Conservation (phyloP, 306 rosid species). For the Coriaria nepalensis region DNA sequence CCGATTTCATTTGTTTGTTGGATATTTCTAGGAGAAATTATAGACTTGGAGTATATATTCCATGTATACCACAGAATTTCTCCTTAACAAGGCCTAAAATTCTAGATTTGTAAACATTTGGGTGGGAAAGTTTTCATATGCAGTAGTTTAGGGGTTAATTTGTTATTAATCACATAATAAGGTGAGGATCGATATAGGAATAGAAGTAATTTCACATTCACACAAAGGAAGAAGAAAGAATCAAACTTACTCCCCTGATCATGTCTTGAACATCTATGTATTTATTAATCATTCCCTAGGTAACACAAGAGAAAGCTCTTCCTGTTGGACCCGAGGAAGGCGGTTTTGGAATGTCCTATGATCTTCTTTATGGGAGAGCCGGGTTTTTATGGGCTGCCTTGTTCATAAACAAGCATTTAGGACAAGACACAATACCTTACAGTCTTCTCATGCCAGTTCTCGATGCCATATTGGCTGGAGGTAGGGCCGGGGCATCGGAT, state of each 20-base stretch:
- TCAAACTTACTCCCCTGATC: neutral
- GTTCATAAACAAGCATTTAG: slow-evolving; percentile 54
- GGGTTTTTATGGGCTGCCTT: slow-evolving; percentile 81
- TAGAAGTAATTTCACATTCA: too few relatives aligned
- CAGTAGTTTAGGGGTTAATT: too few relatives aligned
- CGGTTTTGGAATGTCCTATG: slow-evolving; percentile 97
- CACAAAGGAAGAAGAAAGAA: too few relatives aligned
- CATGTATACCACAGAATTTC: too few relatives aligned
- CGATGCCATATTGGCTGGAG: slow-evolving; percentile 73
- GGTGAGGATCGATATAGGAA: too few relatives aligned
- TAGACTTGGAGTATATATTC: too few relatives aligned
- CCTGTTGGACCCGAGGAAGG: slow-evolving; percentile 93
- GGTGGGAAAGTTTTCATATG: too few relatives aligned
- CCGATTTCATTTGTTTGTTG: too few relatives aligned
- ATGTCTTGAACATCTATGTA: slow-evolving; percentile 1
- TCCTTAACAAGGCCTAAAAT: too few relatives aligned
- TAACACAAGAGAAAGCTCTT: slow-evolving; percentile 64
- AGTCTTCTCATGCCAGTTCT: slow-evolving; percentile 50
- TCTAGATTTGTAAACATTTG: too few relatives aligned
- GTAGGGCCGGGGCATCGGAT: slow-evolving; percentile 78
- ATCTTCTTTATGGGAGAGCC: slow-evolving; percentile 73
- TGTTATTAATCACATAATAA: too few relatives aligned
- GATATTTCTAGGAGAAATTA: too few relatives aligned
- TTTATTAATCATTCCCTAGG: slow-evolving; percentile 20
- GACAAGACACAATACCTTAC: slow-evolving; percentile 35